Conservation (phyloP, 2,329 filamentous ascomycete species). For the Onygena corvina region DNA sequence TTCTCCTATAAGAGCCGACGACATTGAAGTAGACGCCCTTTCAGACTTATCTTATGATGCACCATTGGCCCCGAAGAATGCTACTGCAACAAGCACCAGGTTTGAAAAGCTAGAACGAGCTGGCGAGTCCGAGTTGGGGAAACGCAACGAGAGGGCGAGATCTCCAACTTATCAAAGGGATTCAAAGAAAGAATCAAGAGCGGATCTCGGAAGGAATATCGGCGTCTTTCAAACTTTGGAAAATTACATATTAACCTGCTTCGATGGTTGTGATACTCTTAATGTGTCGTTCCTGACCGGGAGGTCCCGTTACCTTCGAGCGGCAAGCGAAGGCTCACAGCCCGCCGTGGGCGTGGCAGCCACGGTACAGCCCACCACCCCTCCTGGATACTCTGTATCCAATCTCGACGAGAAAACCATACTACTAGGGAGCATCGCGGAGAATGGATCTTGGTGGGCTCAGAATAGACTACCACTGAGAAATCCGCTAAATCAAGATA, state of each 20-base stretch:
- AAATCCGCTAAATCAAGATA: slow-evolving; percentile 21
- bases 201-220: slow-evolving; percentile 13
- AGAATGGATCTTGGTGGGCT: slow-evolving; percentile 76
- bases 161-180: not conserved
- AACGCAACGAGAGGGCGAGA: not conserved
- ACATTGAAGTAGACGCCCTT: not conserved
- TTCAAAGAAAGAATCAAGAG: not conserved
- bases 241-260: slow-evolving; percentile 59
- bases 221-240: slow-evolving; percentile 62
- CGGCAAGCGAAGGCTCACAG: slow-evolving; percentile 36
- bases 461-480: slow-evolving; percentile 40
- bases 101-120: not conserved
- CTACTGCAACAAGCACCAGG: not conserved
- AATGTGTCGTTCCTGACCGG: slow-evolving; percentile 60
- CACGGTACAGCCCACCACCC: not conserved
- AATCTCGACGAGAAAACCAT: slow-evolving; percentile 65
- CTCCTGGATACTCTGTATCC: slow-evolving; percentile 32
- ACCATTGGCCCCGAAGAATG: not conserved
- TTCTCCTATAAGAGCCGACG: not conserved
- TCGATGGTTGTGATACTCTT: slow-evolving; percentile 58
- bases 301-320: slow-evolving; percentile 31
- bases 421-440: slow-evolving; percentile 60
- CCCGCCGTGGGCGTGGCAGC: slow-evolving; percentile 14
- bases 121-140: not conserved
- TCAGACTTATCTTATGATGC: not conserved